A percentile compares a stretch with the other conserved stretches of the same genome.
phyloP scores from a whole-genome alignment of 208 protist genomes.

The Sergeia podlipaevii region DNA sequence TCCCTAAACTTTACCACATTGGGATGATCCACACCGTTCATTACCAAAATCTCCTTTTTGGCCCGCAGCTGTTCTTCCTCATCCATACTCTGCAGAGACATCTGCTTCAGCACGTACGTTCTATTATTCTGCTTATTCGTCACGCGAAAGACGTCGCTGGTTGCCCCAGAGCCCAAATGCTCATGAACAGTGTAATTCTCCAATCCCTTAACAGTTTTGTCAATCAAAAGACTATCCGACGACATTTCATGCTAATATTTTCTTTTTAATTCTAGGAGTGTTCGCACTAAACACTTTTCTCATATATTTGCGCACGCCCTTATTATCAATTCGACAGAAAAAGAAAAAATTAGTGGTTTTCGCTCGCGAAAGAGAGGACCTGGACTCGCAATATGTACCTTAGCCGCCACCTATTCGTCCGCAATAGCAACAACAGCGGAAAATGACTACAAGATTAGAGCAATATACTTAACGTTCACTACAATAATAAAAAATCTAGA shows the following conservation, averaged over 20 bases:
- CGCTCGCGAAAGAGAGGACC: no score
- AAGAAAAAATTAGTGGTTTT: no score
- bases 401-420: no score
- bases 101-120: conserved; percentile 83
- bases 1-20: conserved; percentile 90
- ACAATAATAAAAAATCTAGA: conserved; percentile 9
- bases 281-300: no score
- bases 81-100: conserved; percentile 66
- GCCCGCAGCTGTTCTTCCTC: conserved; percentile 62
- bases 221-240: no score
- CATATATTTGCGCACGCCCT: no score
- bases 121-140: conserved; percentile 38
- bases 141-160: conserved; percentile 73
- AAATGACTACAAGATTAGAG: conserved; percentile 2
- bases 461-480: no score
- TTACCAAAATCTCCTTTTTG: conserved; percentile 85
- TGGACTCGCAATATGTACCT: no score
- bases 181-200: conserved; percentile 59
- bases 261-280: not conserved
- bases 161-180: conserved; percentile 62
- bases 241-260: no score
- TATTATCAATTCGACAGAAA: no score
- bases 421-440: conserved; percentile 11
- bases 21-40: conserved; percentile 84
- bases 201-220: conserved; percentile 36